A percentile compares a stretch with the other conserved stretches of the same genome.
Evolutionary conservation across 305 asterid genomes (phyloP).

Genomic region (Stenogyne calaminthoides): DNA sequence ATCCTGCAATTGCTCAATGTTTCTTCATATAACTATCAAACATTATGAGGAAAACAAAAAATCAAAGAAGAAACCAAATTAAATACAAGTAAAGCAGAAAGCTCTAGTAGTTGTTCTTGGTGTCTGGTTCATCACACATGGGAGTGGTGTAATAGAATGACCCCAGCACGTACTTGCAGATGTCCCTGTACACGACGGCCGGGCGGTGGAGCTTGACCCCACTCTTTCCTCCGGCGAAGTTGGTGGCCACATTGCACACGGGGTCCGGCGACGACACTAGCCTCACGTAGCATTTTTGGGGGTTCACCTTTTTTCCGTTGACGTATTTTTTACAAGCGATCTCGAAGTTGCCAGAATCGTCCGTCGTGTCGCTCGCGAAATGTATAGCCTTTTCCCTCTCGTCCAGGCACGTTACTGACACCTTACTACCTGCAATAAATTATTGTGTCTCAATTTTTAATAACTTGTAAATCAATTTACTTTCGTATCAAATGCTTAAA

Average conservation of each 20-base stretch:
- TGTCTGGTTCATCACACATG: constrained; percentile 89
- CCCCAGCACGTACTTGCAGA: constrained; percentile 56
- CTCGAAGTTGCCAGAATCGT: constrained; percentile 60
- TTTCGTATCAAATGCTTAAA: background rate
- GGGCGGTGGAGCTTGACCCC: constrained; percentile 77
- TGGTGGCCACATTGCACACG: constrained; percentile 74
- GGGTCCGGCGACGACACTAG: constrained; percentile 85
- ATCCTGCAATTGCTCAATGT: background rate
- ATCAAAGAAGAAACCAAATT: background rate
- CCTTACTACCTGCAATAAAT: constrained; percentile 57
- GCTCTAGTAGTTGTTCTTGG: constrained; percentile 40
- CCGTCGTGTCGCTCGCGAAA: constrained; percentile 76
- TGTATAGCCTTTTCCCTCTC: constrained; percentile 66
- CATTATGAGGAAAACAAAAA: background rate
- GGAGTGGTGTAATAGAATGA: constrained; percentile 86
- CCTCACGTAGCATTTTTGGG: constrained; percentile 65
- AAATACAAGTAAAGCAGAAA: background rate
- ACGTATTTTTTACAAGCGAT: constrained; percentile 42
- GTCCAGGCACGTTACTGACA: constrained; percentile 74
- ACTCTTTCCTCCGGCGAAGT: constrained; percentile 75
- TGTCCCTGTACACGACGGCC: constrained; percentile 56
- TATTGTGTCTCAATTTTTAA: background rate
- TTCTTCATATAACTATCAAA: constrained; percentile 1
- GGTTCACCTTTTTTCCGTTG: constrained; percentile 53
- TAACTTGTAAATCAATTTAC: no score